Conservation (phyloP, 192 early-diverging fungal species). For the Backusella luteola region DNA sequence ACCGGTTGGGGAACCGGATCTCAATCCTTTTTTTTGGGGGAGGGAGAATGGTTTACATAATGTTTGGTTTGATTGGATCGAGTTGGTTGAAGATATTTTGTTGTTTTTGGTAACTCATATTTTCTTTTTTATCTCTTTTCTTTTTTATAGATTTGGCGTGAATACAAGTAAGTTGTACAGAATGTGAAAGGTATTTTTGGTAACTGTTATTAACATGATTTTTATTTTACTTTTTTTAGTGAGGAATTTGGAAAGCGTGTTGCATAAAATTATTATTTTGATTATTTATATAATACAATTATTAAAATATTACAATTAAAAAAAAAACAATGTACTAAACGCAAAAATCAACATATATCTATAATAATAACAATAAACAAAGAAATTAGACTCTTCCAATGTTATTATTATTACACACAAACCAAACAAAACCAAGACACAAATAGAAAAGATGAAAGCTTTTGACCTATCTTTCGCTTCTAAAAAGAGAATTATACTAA, state of each 20-base stretch:
- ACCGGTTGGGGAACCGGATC: neutral
- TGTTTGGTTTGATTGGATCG: neutral
- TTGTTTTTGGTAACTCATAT: constrained; percentile 1
- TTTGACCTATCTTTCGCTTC: neutral
- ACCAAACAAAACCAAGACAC: neutral
- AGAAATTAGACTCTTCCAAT: neutral
- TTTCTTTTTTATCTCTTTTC: constrained; percentile 5
- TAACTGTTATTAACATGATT: constrained; percentile 6
- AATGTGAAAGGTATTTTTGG: neutral
- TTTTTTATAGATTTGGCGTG: constrained; percentile 38
- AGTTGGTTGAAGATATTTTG: neutral
- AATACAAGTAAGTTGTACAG: constrained; percentile 35
- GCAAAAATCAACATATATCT: neutral
- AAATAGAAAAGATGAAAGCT: too few relatives aligned
- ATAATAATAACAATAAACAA: neutral
- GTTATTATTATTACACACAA: neutral
- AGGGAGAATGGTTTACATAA: neutral
- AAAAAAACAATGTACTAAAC: neutral
- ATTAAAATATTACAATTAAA: neutral
- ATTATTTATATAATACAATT: neutral
- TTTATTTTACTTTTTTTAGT: constrained; percentile 20
- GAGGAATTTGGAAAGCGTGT: constrained; percentile 28
- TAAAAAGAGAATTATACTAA: neutral
- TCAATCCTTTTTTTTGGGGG: neutral
- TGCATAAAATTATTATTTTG: neutral